Base-by-base conservation (phyloP, 306 rosid species). In the Glycine latifolia region DNA sequence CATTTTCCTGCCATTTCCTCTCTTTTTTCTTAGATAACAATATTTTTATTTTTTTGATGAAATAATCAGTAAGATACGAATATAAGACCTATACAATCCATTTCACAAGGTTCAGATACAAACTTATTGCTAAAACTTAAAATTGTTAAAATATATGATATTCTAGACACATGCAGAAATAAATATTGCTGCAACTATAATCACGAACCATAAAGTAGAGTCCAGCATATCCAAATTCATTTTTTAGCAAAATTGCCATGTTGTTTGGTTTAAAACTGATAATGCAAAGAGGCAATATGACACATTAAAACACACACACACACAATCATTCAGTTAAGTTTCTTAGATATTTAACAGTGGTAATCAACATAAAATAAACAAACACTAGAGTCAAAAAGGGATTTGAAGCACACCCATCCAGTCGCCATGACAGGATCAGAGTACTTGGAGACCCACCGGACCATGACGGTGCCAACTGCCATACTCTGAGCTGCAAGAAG, bases 401-500 rank as follows among this genome's bases (percentile, higher is more conserved):
- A 71, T 73, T 73, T 58, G 82, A 60, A 78, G 79, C 91, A 53
- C 83, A 94, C 98, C 98, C 97, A 95, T 84, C 97, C 98, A 79
- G 97, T 95, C 44, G 98, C 98, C 98, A 95, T 95, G 84, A 95
- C 73, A 74, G 98, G 95, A 81, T 95, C 98, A 14, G 95, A 92
- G 81, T 92, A 95, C 87, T 92, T 95, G 72, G 97, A 89, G 83
- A 95, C 97, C 98, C 98, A 95, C 67, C 97, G 97, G 76, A 95
- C 97, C 98, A 95, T 95, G 84, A 95, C 97, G 4, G 97, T 92
- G 77, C 98, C 97, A 81, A 92, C 87, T 66, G 98, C 98, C 98
- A 95, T 95, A 88, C 98, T 95, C 86, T 95, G 97, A 87, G 98
- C 98, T 61, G 98, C 97, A 75, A 95, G 97, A 86, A 95, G 92